Base-by-base conservation (phyloP, 2,329 filamentous ascomycete species). In the Fusarium tuaranense region DNA sequence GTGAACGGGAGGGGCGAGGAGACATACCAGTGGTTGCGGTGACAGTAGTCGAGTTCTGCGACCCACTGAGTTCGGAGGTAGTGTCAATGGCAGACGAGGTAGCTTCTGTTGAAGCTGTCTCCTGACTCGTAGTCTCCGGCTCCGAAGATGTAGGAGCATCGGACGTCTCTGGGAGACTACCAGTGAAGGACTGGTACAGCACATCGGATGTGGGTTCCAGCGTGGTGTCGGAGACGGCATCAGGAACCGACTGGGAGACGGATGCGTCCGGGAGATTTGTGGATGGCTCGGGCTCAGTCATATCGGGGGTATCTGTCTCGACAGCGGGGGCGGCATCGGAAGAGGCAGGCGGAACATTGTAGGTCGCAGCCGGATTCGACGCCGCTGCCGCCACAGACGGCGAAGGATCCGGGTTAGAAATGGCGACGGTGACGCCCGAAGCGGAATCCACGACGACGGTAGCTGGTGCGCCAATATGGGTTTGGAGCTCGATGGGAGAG, bases 401-500 rank as follows among this genome's bases (percentile, higher is more conserved):
- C 59, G 68, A 69, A 32, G 75, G 67, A 48, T 77, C 78, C 46
- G 76, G 76, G 67, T 76, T 67, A 32, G 83, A 78, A 73, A 80
- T 80, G 68, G 79, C 78, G 71, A 83, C 75, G 66, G 84, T 85
- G 63, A 82, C 78, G 74, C 81, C 83, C 44, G 84, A 82, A 65
- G 76, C 76, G 58, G 81, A 74, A 75, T 82, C 80, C 71, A 82
- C 76, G 70, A 84, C 76, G 65, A 83, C 79, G 65, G 85, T 85
- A 75, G 82, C 80, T 41, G 84, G 79, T 55, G 82, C 72, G 46
- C 82, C 81, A 73, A 78, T 80, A 65, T 85, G 74, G 36, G 88
- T 90, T 68, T 84, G 81, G 25, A 86, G 78, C 62, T 83, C 80
- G 55, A 89, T 77, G 59, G 86, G 82, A 32, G 82, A 83, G 70